These are phyloP conservation scores for Pseudopyricularia cyperi DNA, from an alignment of 2,329 filamentous ascomycete species.

Conservation along the genomic window DNA sequence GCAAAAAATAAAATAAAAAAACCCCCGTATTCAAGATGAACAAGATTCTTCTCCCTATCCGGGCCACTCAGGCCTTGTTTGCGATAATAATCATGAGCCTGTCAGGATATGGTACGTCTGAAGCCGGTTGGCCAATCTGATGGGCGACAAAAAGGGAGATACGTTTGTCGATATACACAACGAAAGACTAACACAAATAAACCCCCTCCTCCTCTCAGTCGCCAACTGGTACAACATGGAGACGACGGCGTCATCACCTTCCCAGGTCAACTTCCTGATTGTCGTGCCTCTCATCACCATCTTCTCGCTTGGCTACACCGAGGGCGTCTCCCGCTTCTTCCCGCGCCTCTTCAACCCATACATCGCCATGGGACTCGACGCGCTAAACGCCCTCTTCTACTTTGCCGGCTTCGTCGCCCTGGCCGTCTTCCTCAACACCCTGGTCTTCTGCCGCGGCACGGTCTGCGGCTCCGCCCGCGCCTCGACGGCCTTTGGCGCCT, in stretches of 20 bases:
- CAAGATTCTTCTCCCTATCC: slow-evolving; percentile 1
- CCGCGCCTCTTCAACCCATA: slow-evolving; percentile 34
- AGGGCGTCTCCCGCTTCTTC: slow-evolving; percentile 31
- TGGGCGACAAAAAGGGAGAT: no score
- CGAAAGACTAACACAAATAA: slow-evolving; percentile 7
- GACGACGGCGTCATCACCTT: slow-evolving; percentile 39
- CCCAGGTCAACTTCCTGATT: slow-evolving; percentile 44
- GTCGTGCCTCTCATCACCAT: slow-evolving; percentile 40
- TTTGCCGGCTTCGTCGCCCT: slow-evolving; percentile 47
- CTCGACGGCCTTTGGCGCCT: slow-evolving; percentile 38
- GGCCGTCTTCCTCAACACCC: slow-evolving; percentile 38
- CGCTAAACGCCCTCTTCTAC: slow-evolving; percentile 40
- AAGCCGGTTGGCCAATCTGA: no score
- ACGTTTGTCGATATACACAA: neutral
- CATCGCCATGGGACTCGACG: slow-evolving; percentile 33
- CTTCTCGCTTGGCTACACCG: slow-evolving; percentile 40
- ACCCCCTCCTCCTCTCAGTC: slow-evolving; percentile 33
- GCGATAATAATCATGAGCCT: slow-evolving; percentile 32
- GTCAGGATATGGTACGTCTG: slow-evolving; percentile 31
- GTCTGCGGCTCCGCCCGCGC: slow-evolving; percentile 44
- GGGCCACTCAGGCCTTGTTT: slow-evolving; percentile 15
- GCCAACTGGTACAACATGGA: slow-evolving; percentile 45
- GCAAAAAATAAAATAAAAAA: neutral
- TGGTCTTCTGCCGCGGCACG: slow-evolving; percentile 42
- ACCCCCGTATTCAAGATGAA: neutral